phyloP scores from a whole-genome alignment of 306 rosid species.

The Gastrolobium villosum region DNA sequence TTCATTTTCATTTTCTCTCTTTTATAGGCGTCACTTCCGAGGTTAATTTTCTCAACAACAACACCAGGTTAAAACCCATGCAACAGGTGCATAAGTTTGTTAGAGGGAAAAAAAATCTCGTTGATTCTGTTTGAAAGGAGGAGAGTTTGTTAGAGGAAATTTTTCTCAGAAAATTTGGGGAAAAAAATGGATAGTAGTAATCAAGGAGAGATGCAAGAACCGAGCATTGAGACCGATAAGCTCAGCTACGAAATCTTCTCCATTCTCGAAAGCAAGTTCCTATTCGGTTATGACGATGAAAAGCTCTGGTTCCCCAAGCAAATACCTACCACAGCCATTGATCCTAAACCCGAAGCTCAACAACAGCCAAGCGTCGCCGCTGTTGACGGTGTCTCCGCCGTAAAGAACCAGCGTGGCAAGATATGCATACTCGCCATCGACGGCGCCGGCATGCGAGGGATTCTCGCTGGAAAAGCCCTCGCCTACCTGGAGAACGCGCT shows the following conservation, averaged over 20 bases:
- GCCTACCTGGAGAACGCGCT: slow-evolving; percentile 83
- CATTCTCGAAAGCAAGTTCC: slow-evolving; percentile 89
- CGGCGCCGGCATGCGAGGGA: slow-evolving; percentile 95
- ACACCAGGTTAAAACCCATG: slow-evolving; percentile 18
- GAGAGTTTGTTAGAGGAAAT: not conserved
- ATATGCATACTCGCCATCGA: slow-evolving; percentile 94
- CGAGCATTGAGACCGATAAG: slow-evolving; percentile 97
- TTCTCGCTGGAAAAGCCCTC: slow-evolving; percentile 90
- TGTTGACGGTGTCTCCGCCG: slow-evolving; percentile 57
- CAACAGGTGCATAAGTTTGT: slow-evolving; percentile 1
- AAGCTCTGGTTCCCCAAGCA: slow-evolving; percentile 94
- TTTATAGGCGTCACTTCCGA: slow-evolving; percentile 50
- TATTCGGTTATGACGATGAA: slow-evolving; percentile 96
- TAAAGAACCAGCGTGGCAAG: slow-evolving; percentile 96
- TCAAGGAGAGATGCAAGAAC: slow-evolving; percentile 85
- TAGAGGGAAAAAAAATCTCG: not conserved
- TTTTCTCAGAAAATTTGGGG: not conserved
- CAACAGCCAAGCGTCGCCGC: slow-evolving; percentile 13
- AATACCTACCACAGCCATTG: slow-evolving; percentile 57
- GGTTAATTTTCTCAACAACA: slow-evolving; percentile 5
- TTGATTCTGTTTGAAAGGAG: slow-evolving; percentile 12
- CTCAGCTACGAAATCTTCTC: slow-evolving; percentile 98
- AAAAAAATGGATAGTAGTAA: slow-evolving; percentile 58
- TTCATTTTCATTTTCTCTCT: not conserved
- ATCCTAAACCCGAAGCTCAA: slow-evolving; percentile 54